Percentiles rank a stretch among this genome's conserved stretches.
phyloP scores from a whole-genome alignment of 2,329 filamentous ascomycete genomes.

The Ophiocordyceps australis region DNA sequence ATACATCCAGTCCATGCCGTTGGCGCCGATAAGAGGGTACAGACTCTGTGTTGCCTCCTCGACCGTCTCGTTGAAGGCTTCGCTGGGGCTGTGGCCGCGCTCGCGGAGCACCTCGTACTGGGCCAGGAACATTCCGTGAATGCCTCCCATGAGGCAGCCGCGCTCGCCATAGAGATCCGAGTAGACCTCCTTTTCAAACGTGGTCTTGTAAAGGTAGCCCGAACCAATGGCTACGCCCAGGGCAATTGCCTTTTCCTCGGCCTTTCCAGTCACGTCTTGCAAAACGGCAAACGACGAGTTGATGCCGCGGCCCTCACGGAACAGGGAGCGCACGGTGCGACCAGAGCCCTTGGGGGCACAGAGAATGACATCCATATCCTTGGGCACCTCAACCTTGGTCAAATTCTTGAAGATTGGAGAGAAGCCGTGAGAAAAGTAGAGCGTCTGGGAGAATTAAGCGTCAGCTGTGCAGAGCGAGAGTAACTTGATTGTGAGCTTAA shows the following conservation, averaged over 20 bases:
- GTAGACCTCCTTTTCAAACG: constrained; percentile 99
- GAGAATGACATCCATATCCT: constrained; percentile 96
- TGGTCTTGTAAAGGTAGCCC: constrained; percentile 99
- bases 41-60: constrained; percentile 97
- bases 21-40: constrained; percentile 91
- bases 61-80: constrained; percentile 99
- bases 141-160: constrained; percentile 98
- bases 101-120: constrained; percentile 99
- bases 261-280: constrained; percentile 96
- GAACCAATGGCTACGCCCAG: constrained; percentile 93
- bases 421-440: constrained; percentile 99
- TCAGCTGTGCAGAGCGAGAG: constrained; percentile 5
- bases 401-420: constrained; percentile 99
- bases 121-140: constrained; percentile 99
- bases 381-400: constrained; percentile 95
- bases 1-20: constrained; percentile 99
- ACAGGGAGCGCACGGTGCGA: constrained; percentile 94
- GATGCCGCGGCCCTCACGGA: constrained; percentile 98
- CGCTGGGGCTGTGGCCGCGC: constrained; percentile 89
- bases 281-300: constrained; percentile 97
- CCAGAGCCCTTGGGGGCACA: constrained; percentile 98
- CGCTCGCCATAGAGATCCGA: constrained; percentile 99
- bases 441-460: constrained; percentile 42
- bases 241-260: constrained; percentile 93
- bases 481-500: no score